Evolutionary conservation across 176 grass and related monocot genomes (phyloP), one percentile per base, ranked within the genome.

Genomic region (Dendrocalamus sinicus): DNA sequence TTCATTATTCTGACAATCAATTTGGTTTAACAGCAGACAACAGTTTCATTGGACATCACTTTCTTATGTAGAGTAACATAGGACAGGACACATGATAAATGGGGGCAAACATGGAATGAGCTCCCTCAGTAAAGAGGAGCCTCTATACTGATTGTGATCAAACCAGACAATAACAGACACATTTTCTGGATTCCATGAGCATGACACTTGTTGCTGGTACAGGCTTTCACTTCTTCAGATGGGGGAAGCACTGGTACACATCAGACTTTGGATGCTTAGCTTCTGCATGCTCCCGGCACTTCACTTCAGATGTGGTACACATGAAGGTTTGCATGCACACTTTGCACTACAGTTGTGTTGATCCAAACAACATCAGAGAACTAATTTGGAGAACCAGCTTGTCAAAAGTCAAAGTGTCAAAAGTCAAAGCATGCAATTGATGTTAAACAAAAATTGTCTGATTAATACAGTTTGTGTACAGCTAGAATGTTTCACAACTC

Each of bases 251-350:
- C n/a, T 94, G 88, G 82, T 83, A 90, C n/a, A 89, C 64, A 44
- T 89, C 89, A 15, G 84, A 40, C 73, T 94, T 94, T 5, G 93
- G 90, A 82, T 94, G 93, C 62, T 94, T 94, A 11, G 90, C 87
- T 66, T 88, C 93, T 0, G 81, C 87, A 19, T 92, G 90, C 67
- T 94, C 93, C 63, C 82, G 77, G 61, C 93, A 94, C 68, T 92
- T 92, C 30, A 86, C 90, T 88, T 94, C 93, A 9, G 90, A 90
- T 28, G 93, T 92, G 35, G 92, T 94, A 50, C 90, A 94, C 45
- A 94, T 94, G 72, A 94, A 94, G 37, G 93, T 92, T 76, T 92
- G 90, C 93, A 92, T 94, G 48, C 93, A 92, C 11, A 94, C 90
- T 68, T 94, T 94, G 88, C 93, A 94, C 90, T 94, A 78, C 61